Evolutionary conservation across 495 filamentous ascomycete genomes (phyloP).

Genomic region (Annulohypoxylon nitens): DNA sequence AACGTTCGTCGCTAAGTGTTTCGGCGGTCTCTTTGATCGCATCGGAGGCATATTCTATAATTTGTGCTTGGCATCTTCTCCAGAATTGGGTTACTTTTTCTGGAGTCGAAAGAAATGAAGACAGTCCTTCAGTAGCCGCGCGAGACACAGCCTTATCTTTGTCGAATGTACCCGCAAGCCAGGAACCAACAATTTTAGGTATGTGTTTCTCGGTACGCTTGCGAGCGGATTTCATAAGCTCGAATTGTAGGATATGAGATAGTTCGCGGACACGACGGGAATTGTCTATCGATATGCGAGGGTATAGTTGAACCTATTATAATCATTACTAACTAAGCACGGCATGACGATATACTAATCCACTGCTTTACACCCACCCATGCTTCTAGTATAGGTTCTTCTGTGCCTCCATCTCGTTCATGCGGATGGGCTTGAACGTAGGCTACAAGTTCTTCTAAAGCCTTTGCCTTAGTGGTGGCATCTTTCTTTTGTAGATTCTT

Average conservation of each 20-base stretch:
- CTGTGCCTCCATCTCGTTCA: constrained; percentile 66
- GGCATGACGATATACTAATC: constrained; percentile 36
- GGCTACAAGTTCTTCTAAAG: constrained; percentile 83
- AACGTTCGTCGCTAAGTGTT: constrained; percentile 90
- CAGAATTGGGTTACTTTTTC: constrained; percentile 82
- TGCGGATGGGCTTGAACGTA: constrained; percentile 66
- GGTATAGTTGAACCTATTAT: constrained; percentile 82
- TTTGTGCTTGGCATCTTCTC: constrained; percentile 78
- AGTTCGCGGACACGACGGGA: constrained; percentile 88
- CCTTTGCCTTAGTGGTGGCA: constrained; percentile 91
- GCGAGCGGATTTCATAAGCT: constrained; percentile 76
- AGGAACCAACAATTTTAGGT: constrained; percentile 81
- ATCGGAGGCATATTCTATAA: constrained; percentile 83
- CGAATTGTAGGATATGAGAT: constrained; percentile 79
- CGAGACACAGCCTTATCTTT: constrained; percentile 79
- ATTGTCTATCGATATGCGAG: constrained; percentile 87
- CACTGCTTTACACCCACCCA: constrained; percentile 76
- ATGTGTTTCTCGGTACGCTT: constrained; percentile 85
- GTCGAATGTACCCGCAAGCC: constrained; percentile 91
- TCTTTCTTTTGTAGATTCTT: constrained; percentile 95
- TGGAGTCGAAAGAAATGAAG: constrained; percentile 77
- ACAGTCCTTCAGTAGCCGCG: constrained; percentile 80
- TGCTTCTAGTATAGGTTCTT: constrained; percentile 82
- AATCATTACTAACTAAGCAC: constrained; percentile 50
- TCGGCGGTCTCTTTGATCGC: constrained; percentile 81